Evolutionary conservation across 129 eudicot species (phyloP).

Genomic region (Flaveria linearis): DNA sequence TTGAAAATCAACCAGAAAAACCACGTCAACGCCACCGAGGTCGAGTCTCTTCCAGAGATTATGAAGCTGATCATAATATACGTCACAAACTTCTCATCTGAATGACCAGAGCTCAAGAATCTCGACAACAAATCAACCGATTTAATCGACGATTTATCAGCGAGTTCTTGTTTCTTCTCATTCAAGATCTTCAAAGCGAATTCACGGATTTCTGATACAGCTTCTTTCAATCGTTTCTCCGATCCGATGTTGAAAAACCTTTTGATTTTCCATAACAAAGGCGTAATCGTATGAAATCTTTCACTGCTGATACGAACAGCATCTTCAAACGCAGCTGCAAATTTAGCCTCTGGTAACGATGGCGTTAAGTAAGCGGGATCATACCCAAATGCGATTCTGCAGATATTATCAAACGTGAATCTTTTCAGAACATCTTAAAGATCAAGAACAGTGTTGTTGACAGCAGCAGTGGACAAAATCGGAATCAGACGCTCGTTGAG

Average conservation of each 20-base stretch:
- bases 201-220: constrained; percentile 25
- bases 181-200: constrained; percentile 23
- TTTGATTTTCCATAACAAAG: constrained; percentile 52
- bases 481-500: too few relatives aligned
- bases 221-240: constrained; percentile 25
- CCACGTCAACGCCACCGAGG: constrained; percentile 37
- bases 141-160: background rate
- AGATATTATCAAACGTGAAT: too few relatives aligned
- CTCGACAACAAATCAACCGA: constrained; percentile 30
- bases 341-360: too few relatives aligned
- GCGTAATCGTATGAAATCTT: constrained; percentile 33
- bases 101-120: constrained; percentile 41
- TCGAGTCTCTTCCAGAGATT: too few relatives aligned
- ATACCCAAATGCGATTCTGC: too few relatives aligned
- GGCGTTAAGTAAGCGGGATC: too few relatives aligned
- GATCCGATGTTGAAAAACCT: constrained; percentile 32
- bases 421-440: too few relatives aligned
- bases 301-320: constrained; percentile 23
- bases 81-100: constrained; percentile 49
- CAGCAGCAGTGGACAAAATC: too few relatives aligned
- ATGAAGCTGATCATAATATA: too few relatives aligned
- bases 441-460: too few relatives aligned
- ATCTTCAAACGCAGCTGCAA: constrained; percentile 37
- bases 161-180: constrained; percentile 29
- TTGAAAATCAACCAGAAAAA: constrained; percentile 31